A percentile compares a stretch with the other conserved stretches of the same genome.
These are phyloP conservation scores for Fusarium fracticaudum DNA, from an alignment of 2,329 filamentous ascomycete genomes.

Conservation along the genomic window DNA sequence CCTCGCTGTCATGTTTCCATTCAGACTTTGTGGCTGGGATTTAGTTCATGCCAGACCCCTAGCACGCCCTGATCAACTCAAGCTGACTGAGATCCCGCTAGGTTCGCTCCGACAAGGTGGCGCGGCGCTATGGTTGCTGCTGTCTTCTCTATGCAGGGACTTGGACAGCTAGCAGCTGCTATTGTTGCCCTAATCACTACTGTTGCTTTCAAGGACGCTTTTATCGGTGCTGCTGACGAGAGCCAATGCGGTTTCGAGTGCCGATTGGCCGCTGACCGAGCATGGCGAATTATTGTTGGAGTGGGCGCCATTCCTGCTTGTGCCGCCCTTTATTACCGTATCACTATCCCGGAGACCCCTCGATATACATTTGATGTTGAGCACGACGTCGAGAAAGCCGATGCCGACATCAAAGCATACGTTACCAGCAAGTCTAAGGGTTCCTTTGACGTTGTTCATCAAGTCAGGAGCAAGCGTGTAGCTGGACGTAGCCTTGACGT, in stretches of 20 bases:
- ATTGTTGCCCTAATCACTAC: constrained; percentile 77
- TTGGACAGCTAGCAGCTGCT: constrained; percentile 79
- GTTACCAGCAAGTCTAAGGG: constrained; percentile 59
- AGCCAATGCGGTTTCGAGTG: constrained; percentile 69
- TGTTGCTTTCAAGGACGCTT: constrained; percentile 67
- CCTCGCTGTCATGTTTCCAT: not conserved
- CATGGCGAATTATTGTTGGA: constrained; percentile 84
- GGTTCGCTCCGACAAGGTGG: constrained; percentile 83
- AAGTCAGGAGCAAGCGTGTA: constrained; percentile 63
- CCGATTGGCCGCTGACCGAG: constrained; percentile 76
- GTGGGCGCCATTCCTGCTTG: constrained; percentile 81
- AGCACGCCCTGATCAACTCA: not conserved
- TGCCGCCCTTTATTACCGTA: constrained; percentile 84
- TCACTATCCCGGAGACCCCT: constrained; percentile 87
- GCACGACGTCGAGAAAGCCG: constrained; percentile 78
- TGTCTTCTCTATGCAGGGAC: constrained; percentile 86
- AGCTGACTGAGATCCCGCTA: constrained; percentile 44
- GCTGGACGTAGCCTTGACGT: constrained; percentile 65
- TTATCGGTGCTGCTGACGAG: constrained; percentile 53
- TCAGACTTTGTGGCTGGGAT: constrained; percentile 24
- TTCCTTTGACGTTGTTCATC: constrained; percentile 58
- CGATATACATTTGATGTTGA: constrained; percentile 85
- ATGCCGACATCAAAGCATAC: constrained; percentile 74
- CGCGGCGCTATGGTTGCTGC: constrained; percentile 84
- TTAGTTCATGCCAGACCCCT: not conserved